Conservation (phyloP, 192 early-diverging fungal genomes). For the Dispira simplex region DNA sequence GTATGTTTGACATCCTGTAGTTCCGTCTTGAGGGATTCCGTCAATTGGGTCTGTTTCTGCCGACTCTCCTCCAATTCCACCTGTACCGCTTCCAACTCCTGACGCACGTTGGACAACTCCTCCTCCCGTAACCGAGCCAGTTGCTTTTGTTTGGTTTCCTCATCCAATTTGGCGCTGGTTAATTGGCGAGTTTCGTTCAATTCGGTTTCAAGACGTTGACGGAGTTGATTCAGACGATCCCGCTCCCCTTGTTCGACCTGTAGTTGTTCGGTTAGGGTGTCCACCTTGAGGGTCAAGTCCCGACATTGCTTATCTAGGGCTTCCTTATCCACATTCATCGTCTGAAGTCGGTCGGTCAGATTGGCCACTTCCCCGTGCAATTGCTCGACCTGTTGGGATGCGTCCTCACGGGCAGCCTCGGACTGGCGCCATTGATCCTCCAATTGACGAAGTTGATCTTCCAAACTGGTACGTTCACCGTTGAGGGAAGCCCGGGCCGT, state of each 20-base stretch:
- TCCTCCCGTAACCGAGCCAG: constrained; percentile 39
- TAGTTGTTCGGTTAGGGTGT: constrained; percentile 35
- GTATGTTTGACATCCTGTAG: constrained; percentile 32
- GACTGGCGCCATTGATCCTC: constrained; percentile 16
- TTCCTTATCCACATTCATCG: constrained; percentile 22
- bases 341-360: constrained; percentile 13
- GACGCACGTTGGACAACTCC: constrained; percentile 33
- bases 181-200: constrained; percentile 31
- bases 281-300: constrained; percentile 41
- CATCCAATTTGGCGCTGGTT: constrained; percentile 42
- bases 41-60: constrained; percentile 22
- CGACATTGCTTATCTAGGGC: constrained; percentile 38
- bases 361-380: background rate
- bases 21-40: constrained; percentile 32
- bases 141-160: constrained; percentile 38
- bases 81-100: constrained; percentile 28
- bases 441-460: constrained; percentile 12
- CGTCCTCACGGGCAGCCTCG: constrained; percentile 8
- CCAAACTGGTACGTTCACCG: background rate
- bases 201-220: constrained; percentile 24
- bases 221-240: constrained; percentile 16
- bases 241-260: constrained; percentile 25
- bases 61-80: constrained; percentile 35
- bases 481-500: background rate
- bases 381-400: constrained; percentile 11